Conservation (phyloP, 2,329 filamentous ascomycete species). For the Pseudogymnoascus sp. region DNA sequence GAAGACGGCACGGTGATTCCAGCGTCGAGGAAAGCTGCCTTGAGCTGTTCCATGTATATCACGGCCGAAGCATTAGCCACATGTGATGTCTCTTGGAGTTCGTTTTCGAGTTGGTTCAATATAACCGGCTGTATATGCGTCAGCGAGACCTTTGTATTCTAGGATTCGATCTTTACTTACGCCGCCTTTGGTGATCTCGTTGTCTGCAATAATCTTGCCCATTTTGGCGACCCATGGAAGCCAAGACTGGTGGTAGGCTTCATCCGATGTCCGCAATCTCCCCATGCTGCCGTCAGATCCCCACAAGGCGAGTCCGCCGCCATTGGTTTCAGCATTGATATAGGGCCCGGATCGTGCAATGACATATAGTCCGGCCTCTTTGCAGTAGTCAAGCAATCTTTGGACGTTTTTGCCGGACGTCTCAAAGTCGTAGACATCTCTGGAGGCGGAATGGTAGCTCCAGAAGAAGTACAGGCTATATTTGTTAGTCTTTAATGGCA, state of each 20-base stretch:
- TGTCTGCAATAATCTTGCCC: slow-evolving; percentile 39
- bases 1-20: slow-evolving; percentile 42
- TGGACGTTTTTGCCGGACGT: slow-evolving; percentile 43
- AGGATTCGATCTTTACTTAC: slow-evolving; percentile 14
- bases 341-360: slow-evolving; percentile 44
- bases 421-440: slow-evolving; percentile 41
- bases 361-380: slow-evolving; percentile 43
- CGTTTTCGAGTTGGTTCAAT: slow-evolving; percentile 45
- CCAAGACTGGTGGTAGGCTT: slow-evolving; percentile 38
- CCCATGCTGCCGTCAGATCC: slow-evolving; percentile 39
- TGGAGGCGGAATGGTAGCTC: slow-evolving; percentile 39
- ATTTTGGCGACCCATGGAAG: slow-evolving; percentile 39
- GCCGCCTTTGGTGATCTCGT: slow-evolving; percentile 42
- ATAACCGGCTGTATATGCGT: slow-evolving; percentile 34
- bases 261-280: slow-evolving; percentile 34
- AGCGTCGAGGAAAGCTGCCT: slow-evolving; percentile 36
- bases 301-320: slow-evolving; percentile 38
- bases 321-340: slow-evolving; percentile 43
- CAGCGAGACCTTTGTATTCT: neutral
- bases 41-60: slow-evolving; percentile 43
- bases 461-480: slow-evolving; percentile 40
- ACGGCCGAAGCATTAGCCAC: slow-evolving; percentile 37
- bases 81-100: slow-evolving; percentile 38
- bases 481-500: slow-evolving; percentile 7
- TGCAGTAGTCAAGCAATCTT: slow-evolving; percentile 41